Evolutionary conservation across 495 filamentous ascomycete species (phyloP), one percentile per base, ranked within the genome.

Genomic region (Penicillium diatomitis): DNA sequence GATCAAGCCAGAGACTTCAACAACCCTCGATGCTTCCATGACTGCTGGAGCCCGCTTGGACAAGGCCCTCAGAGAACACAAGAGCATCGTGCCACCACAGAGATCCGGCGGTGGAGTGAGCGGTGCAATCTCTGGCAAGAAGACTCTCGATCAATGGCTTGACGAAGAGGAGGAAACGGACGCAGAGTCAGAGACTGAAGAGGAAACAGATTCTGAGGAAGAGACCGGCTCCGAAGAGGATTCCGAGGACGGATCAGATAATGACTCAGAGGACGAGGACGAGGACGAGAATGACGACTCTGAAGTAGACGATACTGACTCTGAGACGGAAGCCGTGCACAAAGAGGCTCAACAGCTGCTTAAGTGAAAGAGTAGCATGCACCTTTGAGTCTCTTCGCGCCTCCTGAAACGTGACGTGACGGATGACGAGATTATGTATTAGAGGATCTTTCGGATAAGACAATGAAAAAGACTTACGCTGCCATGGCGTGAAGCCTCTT

Each of bases 111-210:
- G 54, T 9, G 20, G 44, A 4, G 45, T 38, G 4, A 35, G 44
- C 5, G 47, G 47, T 5, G 49, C 57, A n/a, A 53, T 48, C 28
- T 42, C 56, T 52, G 79, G 73, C 58, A 69, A 58, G 41, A 95
- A 90, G 78, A 84, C 79, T 12, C 69, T 96, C 55, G 86, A 96
- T 71, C 86, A 95, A 63, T 97, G 92, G 88, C 71, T 96, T 47
- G 76, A 75, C 20, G 76, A 77, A 31, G 67, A 71, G 35, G 69
- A 69, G 20, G 69, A 71, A 38, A 70, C 66, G 4, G 76, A 76
- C 43, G 67, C 58, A 4, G 70, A 69, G n/a, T 66, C 67, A 0
- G 78, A 81, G 41, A 27, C 41, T 10, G 76, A 77, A 44, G 67
- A 60, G 67, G 38, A 70, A 64, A 62, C 58, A 10, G 69, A 65